Base-by-base conservation (phyloP, 225 moss, liverwort and hornwort species). In the Marchantia polymorpha region DNA sequence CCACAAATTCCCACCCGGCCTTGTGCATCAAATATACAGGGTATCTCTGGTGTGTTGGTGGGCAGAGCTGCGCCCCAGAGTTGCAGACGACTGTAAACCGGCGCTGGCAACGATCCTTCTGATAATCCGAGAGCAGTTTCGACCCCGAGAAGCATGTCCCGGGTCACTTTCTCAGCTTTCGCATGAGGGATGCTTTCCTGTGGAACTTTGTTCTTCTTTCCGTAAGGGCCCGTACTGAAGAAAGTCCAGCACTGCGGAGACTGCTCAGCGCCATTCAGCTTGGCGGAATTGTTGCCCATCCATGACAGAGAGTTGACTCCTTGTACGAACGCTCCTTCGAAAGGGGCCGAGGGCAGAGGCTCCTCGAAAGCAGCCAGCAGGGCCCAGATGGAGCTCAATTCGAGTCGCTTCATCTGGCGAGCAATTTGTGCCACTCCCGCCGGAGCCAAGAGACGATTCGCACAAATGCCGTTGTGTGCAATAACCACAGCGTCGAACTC, bases 381-480 rank as follows among this genome's bases (percentile, higher is more conserved):
- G 9, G 97, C 93, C 97, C 94, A 99, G 56, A 99, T 93, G 49
- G 94, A 99, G 84, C 93, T 99, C 76, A 99, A 85, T 71, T 99
- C 95, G 64, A 99, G 85, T 79, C 88, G 88, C 94, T 93, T 99
- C 97, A 99, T 99, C 79, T 95, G 93, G 82, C 87, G 90, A 64
- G 91, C 91, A 29, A 99, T 83, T 78, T 83, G 74, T 16, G 93
- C 93, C 65, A 93, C 90, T 72, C 90, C 91, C 63, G 94, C 93
- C 48, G 94, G 92, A 59, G 94, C 90, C 61, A 99, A 91, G 77
- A 99, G 81, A 30, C 94, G 93, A 83, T 99, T 99, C 68, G 97
- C 97, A 86, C 97, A 94, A 78, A 95, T 97, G 27, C 97, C 97
- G 54, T 95, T 99, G 82, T 99, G 97, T 53, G 97, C 97, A 73